These are phyloP conservation scores for Secale cereale DNA, from an alignment of 176 grass and related monocot genomes.

Conservation along the genomic window DNA sequence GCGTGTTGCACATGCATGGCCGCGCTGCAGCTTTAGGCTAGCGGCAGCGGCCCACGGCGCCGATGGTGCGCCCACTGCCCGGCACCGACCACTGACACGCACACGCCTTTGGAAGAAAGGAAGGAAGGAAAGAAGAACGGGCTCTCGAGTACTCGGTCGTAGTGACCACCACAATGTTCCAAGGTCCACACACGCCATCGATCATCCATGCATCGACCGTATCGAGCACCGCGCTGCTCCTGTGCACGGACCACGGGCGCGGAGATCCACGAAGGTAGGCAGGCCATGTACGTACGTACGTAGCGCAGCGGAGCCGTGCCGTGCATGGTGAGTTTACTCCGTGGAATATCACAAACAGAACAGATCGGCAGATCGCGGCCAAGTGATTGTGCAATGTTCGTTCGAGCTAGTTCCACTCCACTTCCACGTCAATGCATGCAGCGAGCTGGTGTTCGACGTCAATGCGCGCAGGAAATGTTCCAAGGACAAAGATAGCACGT, in stretches of 20 bases:
- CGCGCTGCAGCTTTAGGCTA: slow-evolving; percentile 34
- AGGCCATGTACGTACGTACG: background rate
- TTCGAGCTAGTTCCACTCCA: too few species aligned
- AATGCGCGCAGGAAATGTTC: too few species aligned
- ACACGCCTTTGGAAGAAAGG: slow-evolving; percentile 26
- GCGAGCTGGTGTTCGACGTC: too few species aligned
- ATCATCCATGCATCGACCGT: background rate
- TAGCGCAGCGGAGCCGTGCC: background rate
- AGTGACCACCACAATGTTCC: slow-evolving; percentile 27
- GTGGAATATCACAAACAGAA: too few species aligned
- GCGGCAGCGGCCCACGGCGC: slow-evolving; percentile 11
- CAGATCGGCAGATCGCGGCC: too few species aligned
- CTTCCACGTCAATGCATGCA: too few species aligned
- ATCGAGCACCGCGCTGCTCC: background rate
- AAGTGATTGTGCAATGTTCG: too few species aligned
- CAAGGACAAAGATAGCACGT: background rate
- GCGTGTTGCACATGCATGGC: background rate
- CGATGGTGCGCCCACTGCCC: background rate
- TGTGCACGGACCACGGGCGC: background rate
- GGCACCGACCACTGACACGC: slow-evolving; percentile 43
- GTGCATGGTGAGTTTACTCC: background rate
- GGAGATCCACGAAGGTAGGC: background rate
- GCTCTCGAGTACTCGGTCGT: too few species aligned
- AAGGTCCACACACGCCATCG: slow-evolving; percentile 38
- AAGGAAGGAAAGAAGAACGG: background rate